Conservation (phyloP, 208 protist species). For the Crithidia fasciculata region DNA sequence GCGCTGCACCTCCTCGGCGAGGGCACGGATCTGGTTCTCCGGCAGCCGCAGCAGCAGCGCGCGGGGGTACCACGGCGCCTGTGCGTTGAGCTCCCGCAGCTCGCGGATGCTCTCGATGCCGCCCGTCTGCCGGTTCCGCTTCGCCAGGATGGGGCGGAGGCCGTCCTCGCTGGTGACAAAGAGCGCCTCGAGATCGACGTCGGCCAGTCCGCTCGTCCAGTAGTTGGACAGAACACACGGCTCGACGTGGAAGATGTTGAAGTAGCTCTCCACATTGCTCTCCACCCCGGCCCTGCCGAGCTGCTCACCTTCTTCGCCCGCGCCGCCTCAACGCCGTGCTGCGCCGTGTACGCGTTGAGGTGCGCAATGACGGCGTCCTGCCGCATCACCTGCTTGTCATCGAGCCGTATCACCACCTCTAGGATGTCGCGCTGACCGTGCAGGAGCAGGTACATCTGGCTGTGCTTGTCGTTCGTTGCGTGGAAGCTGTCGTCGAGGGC, state of each 20-base stretch:
- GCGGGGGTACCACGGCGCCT: constrained; percentile 45
- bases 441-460: constrained; percentile 79
- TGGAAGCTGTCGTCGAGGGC: constrained; percentile 45
- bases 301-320: constrained; percentile 26
- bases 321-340: constrained; percentile 47
- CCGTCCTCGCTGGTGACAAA: constrained; percentile 68
- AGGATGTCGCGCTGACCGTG: constrained; percentile 74
- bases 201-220: constrained; percentile 65
- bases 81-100: constrained; percentile 62
- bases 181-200: constrained; percentile 73
- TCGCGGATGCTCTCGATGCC: constrained; percentile 73
- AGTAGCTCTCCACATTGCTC: constrained; percentile 52
- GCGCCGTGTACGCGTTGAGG: constrained; percentile 62
- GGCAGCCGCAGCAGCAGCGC: constrained; percentile 62
- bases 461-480: constrained; percentile 75
- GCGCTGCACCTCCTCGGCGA: constrained; percentile 45
- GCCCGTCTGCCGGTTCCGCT: constrained; percentile 67
- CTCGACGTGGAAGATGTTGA: constrained; percentile 80
- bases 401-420: constrained; percentile 76
- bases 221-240: constrained; percentile 82
- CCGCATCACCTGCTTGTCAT: constrained; percentile 72
- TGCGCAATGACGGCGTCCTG: constrained; percentile 73
- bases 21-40: constrained; percentile 40
- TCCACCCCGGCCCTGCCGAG: constrained; percentile 9
- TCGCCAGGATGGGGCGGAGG: constrained; percentile 67